A percentile compares a stretch with the other conserved stretches of the same genome.
Evolutionary conservation across 805 yeast genomes (phyloP).

Genomic region (Wickerhamiella domercqiae): DNA sequence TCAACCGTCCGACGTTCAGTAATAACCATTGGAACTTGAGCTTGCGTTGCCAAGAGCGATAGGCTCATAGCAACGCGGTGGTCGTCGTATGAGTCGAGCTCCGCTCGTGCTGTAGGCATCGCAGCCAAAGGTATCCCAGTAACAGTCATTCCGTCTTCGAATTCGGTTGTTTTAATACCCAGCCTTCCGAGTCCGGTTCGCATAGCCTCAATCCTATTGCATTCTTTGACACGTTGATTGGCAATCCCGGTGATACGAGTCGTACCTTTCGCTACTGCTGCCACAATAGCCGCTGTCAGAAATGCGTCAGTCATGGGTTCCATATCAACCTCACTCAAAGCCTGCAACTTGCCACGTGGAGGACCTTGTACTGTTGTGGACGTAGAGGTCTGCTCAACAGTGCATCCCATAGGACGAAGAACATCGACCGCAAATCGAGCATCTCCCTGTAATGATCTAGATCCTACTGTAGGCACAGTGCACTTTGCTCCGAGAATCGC

Average conservation of each 20-base stretch:
- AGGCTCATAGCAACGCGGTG: constrained; percentile 98
- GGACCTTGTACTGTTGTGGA: constrained; percentile 93
- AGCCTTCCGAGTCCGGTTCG: constrained; percentile 72
- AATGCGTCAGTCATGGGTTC: constrained; percentile 99
- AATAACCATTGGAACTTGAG: constrained; percentile 46
- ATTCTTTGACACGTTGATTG: constrained; percentile 94
- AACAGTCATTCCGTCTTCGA: constrained; percentile 84
- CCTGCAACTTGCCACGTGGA: constrained; percentile 35
- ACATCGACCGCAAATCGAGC: constrained; percentile 93
- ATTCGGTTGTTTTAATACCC: constrained; percentile 72
- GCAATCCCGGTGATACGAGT: constrained; percentile 92
- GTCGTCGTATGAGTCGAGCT: constrained; percentile 64
- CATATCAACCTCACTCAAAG: constrained; percentile 76
- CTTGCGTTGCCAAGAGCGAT: constrained; percentile 69
- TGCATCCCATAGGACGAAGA: constrained; percentile 87
- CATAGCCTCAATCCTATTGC: constrained; percentile 94
- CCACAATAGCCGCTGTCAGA: constrained; percentile 89
- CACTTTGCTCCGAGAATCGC: constrained; percentile 89
- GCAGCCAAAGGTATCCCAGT: constrained; percentile 36
- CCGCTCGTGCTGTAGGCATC: constrained; percentile 13
- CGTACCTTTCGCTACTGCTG: constrained; percentile 66
- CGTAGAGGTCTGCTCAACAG: constrained; percentile 63
- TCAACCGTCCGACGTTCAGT: constrained; percentile 86
- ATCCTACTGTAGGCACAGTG: constrained; percentile 89
- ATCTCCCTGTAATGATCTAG: constrained; percentile 86